Conservation (phyloP, 306 rosid species). For the Casuarina glauca region DNA sequence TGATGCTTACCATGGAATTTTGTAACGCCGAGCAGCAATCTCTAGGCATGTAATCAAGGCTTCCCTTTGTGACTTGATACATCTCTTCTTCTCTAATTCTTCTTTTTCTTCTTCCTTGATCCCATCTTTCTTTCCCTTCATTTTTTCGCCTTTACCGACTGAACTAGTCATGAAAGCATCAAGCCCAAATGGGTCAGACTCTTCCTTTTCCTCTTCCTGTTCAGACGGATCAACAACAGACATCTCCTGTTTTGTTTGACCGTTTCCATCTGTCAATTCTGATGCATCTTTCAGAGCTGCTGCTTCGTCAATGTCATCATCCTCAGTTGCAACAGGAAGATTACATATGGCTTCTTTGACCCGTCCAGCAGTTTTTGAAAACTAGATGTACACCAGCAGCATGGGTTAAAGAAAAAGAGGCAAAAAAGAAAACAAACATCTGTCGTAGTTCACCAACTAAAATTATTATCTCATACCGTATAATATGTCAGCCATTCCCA, state of each 20-base stretch:
- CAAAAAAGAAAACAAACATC: neutral
- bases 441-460: neutral
- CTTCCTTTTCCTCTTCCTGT: constrained; percentile 34
- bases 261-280: constrained; percentile 34
- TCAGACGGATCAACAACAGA: constrained; percentile 30
- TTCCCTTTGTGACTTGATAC: constrained; percentile 71
- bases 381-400: constrained; percentile 40
- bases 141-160: constrained; percentile 55
- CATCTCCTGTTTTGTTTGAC: constrained; percentile 24
- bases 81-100: constrained; percentile 41
- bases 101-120: constrained; percentile 58
- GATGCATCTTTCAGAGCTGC: constrained; percentile 49
- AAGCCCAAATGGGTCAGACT: constrained; percentile 89
- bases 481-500: neutral
- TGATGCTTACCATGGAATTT: constrained; percentile 65
- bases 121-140: constrained; percentile 59
- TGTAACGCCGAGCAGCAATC: constrained; percentile 85
- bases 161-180: constrained; percentile 70
- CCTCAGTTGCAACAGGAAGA: constrained; percentile 79
- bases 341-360: constrained; percentile 70
- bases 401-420: constrained; percentile 12
- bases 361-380: constrained; percentile 78
- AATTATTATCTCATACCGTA: neutral
- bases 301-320: constrained; percentile 73
- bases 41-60: constrained; percentile 80